Base-by-base conservation (phyloP, 2,329 filamentous ascomycete genomes). In the Pseudopyrenochaeta lycopersici region DNA sequence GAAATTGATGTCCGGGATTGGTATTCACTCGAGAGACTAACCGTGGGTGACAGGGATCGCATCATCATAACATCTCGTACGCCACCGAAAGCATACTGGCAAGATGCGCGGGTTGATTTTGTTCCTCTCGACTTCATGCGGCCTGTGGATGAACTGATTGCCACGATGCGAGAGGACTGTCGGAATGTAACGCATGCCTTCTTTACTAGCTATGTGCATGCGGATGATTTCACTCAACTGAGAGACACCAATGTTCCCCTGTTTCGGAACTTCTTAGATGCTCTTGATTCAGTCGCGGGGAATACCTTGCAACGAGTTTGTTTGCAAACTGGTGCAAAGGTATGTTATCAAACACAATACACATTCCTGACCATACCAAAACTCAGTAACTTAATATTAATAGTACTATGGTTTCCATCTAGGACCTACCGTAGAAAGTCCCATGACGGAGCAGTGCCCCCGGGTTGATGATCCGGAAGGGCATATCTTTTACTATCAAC, bases 1-100 rank as follows among this genome's bases (percentile, higher is more conserved):
- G 4, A 9, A 4, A 27, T 27, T 27, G 9, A 9, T 27, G 9
- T 27, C 23, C 23, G 23, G 9, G 4, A 9, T 27, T 9, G n/a
- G 9, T 27, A 27, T 9, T 5, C 9, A 9, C 23, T 27, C 29
- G 36, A 48, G 17, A 49, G 32, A 33, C 44, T 27, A 15, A 38
- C 38, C 15, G 27, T 42, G 10, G 18, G 15, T 3, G 29, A 53
- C 21, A 48, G 50, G 50, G 32, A 23, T 14, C 15, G 48, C 10
- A 56, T 56, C n/a, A 52, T 56, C 14, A 45, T 56, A 12, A 56
- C 53, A 7, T 56, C 53, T 12, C 48, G 53, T 5, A 35, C 31
- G 7, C 53, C 53, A 36, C 45, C 52, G 23, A 52, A 52, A 21
- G 45, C 48, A 10, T 41, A 18, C 18, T 29, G 40, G 7, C 49